A percentile compares a stretch with the other conserved stretches of the same genome.
These are phyloP conservation scores for Candida piceae DNA, from an alignment of 805 yeast genomes.

Conservation along the genomic window DNA sequence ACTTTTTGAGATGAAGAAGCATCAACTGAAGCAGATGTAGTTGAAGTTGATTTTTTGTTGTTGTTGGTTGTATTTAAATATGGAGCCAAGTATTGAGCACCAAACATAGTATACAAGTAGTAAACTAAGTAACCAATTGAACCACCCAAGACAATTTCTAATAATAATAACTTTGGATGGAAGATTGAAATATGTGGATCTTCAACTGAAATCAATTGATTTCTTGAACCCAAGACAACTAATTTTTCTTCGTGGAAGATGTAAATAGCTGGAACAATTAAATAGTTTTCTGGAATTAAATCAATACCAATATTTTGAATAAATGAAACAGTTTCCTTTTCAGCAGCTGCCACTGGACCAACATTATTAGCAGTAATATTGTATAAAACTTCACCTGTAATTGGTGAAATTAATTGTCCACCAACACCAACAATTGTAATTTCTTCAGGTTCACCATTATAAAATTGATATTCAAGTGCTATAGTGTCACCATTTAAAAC, in stretches of 20 bases:
- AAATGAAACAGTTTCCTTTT: slow-evolving; percentile 46
- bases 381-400: slow-evolving; percentile 44
- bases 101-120: slow-evolving; percentile 38
- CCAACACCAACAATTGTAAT: slow-evolving; percentile 62
- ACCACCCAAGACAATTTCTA: slow-evolving; percentile 49
- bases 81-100: slow-evolving; percentile 42
- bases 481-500: slow-evolving; percentile 48
- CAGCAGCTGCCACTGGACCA: slow-evolving; percentile 51
- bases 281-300: slow-evolving; percentile 51
- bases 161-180: slow-evolving; percentile 65
- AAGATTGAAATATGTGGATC: slow-evolving; percentile 67
- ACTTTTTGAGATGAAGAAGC: slow-evolving; percentile 27
- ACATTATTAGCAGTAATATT: slow-evolving; percentile 62
- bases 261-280: slow-evolving; percentile 56
- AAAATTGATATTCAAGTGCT: slow-evolving; percentile 45
- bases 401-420: slow-evolving; percentile 56
- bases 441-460: slow-evolving; percentile 47
- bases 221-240: slow-evolving; percentile 51
- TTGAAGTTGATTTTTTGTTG: slow-evolving; percentile 25
- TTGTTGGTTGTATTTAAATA: slow-evolving; percentile 26
- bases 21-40: slow-evolving; percentile 1
- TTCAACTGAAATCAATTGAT: slow-evolving; percentile 50
- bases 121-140: slow-evolving; percentile 48
- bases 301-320: slow-evolving; percentile 57
- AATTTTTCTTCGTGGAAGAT: slow-evolving; percentile 45